These are phyloP conservation scores for Fomitopsis pinicola DNA, from an alignment of 1,284 basidiomycete species.

Conservation along the genomic window DNA sequence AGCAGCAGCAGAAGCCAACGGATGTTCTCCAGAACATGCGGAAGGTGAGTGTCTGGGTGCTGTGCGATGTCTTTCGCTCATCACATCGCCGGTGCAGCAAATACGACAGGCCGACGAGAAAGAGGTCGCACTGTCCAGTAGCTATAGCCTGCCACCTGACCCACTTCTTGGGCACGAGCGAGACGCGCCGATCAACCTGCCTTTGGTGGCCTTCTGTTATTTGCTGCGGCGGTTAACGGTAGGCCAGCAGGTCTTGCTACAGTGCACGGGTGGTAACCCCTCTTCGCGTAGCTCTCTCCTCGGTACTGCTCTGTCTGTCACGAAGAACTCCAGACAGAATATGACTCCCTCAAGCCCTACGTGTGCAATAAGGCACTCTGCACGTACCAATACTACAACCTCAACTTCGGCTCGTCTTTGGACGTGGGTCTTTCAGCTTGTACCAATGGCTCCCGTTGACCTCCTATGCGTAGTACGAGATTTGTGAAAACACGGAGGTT, in stretches of 20 bases:
- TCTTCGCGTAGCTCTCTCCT: conserved; percentile 46
- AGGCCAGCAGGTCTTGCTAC: conserved; percentile 12
- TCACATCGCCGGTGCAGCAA: conserved; percentile 16
- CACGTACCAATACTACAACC: conserved; percentile 57
- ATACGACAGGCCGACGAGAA: conserved; percentile 40
- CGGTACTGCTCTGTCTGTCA: conserved; percentile 63
- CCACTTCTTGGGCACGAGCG: conserved; percentile 35
- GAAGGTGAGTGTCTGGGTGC: conserved; percentile 25
- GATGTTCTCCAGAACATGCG: conserved; percentile 30
- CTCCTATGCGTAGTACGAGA: conserved; percentile 46
- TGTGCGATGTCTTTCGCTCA: neutral
- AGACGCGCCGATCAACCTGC: conserved; percentile 43
- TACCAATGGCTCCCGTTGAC: neutral
- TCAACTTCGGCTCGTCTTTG: conserved; percentile 57
- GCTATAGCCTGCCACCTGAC: conserved; percentile 47
- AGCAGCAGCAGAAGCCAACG: conserved; percentile 36
- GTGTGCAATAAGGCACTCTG: conserved; percentile 59
- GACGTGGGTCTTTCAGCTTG: conserved; percentile 38
- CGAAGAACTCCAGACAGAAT: conserved; percentile 44
- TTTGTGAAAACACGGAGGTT: conserved; percentile 49
- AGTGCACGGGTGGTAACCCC: neutral
- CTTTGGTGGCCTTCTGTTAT: conserved; percentile 55
- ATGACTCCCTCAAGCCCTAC: conserved; percentile 61
- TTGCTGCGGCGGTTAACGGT: conserved; percentile 56
- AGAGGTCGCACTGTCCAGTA: conserved; percentile 36